A percentile compares a stretch with the other conserved stretches of the same genome.
phyloP scores from a whole-genome alignment of 2,329 filamentous ascomycete species.

The Myriosclerotinia scirpicola region DNA sequence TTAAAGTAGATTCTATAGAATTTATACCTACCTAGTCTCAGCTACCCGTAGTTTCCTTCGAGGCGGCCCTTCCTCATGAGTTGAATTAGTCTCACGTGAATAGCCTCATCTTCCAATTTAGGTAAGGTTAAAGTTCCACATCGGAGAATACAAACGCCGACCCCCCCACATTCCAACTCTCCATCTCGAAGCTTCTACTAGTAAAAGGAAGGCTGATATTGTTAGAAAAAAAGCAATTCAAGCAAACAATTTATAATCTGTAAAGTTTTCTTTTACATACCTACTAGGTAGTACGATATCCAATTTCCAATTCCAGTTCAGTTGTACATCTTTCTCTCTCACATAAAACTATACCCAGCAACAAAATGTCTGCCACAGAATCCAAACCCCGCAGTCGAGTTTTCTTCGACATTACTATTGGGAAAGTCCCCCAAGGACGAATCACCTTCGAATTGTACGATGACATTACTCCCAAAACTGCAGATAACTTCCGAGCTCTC shows the following conservation, averaged over 20 bases:
- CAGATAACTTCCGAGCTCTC: slow-evolving; percentile 91
- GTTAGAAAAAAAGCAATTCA: slow-evolving; percentile 4
- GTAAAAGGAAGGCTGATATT: slow-evolving; percentile 19
- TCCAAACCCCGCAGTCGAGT: slow-evolving; percentile 58
- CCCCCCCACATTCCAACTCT: slow-evolving; percentile 25
- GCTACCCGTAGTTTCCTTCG: no score
- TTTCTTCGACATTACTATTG: slow-evolving; percentile 91
- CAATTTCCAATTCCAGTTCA: not conserved
- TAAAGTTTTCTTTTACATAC: slow-evolving; percentile 7
- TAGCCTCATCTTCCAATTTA: slow-evolving; percentile 13
- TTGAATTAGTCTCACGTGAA: slow-evolving; percentile 5
- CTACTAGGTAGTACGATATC: not conserved
- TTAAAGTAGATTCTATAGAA: not conserved
- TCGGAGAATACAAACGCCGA: slow-evolving; percentile 21
- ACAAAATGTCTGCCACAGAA: slow-evolving; percentile 44
- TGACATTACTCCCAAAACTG: slow-evolving; percentile 85
- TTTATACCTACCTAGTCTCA: not conserved
- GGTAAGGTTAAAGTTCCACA: not conserved
- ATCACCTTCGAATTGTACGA: slow-evolving; percentile 81
- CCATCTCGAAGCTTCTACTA: slow-evolving; percentile 20
- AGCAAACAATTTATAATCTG: not conserved
- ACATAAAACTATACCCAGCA: slow-evolving; percentile 28
- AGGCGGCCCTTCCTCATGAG: not conserved
- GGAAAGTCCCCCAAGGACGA: slow-evolving; percentile 69
- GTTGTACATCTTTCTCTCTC: not conserved